A percentile compares a stretch with the other conserved stretches of the same genome.
These are phyloP conservation scores for Fusarium pininemorale DNA, from an alignment of 2,329 filamentous ascomycete species.

Conservation along the genomic window DNA sequence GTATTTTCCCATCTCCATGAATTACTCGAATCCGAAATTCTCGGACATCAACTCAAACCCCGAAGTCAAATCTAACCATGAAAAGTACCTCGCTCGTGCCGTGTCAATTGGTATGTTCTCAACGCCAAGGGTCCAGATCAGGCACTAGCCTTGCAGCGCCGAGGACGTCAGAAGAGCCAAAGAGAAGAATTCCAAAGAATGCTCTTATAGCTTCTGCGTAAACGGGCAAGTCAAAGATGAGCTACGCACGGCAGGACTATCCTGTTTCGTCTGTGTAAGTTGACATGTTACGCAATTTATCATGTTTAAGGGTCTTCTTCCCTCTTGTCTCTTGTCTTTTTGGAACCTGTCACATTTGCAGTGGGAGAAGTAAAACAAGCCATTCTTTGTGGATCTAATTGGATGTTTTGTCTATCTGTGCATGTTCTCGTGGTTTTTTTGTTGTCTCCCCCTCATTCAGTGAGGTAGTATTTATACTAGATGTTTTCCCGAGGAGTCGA, in stretches of 20 bases:
- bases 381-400: neutral
- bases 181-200: neutral
- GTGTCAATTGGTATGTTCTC: neutral
- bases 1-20: neutral
- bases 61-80: neutral
- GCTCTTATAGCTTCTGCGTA: neutral
- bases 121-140: neutral
- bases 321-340: constrained; percentile 3
- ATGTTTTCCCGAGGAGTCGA: neutral
- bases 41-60: neutral
- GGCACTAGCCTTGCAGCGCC: neutral
- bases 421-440: neutral
- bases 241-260: neutral
- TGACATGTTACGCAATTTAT: neutral
- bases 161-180: neutral
- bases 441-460: neutral
- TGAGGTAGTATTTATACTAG: neutral
- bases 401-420: neutral
- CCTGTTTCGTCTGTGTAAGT: neutral
- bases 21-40: neutral
- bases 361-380: neutral
- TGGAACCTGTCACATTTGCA: constrained; percentile 22
- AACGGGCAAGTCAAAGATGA: neutral
- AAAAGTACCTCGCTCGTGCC: neutral
- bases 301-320: constrained; percentile 1